phyloP scores from a whole-genome alignment of 164 flowering plant genomes.

The Chimonanthus salicifolius region DNA sequence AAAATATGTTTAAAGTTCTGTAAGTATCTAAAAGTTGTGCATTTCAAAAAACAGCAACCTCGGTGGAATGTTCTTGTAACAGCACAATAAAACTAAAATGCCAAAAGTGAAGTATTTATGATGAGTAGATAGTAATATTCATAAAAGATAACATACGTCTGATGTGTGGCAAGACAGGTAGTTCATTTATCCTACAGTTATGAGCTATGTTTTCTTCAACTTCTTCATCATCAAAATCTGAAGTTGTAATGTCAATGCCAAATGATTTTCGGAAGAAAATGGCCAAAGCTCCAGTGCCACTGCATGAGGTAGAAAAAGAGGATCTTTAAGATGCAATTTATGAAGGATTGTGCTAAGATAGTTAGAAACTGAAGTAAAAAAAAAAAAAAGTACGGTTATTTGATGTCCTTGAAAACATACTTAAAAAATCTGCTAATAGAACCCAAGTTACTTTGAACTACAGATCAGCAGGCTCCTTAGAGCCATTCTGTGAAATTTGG shows the following conservation, averaged over 20 bases:
- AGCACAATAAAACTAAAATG: neutral
- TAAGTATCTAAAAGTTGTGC: neutral
- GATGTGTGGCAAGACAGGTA: conserved; percentile 72
- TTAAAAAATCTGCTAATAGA: neutral
- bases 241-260: conserved; percentile 78
- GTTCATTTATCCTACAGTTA: conserved; percentile 68
- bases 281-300: conserved; percentile 98
- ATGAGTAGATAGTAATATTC: neutral
- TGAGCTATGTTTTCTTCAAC: conserved; percentile 84
- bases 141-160: conserved; percentile 50
- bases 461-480: neutral
- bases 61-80: neutral
- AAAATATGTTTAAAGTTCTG: neutral
- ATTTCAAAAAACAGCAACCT: neutral
- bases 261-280: conserved; percentile 63
- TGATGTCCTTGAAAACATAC: neutral
- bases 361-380: neutral
- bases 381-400: too few species aligned
- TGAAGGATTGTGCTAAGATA: neutral
- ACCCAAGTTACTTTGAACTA: neutral
- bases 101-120: neutral
- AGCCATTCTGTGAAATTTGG: neutral
- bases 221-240: conserved; percentile 83
- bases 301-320: conserved; percentile 24
- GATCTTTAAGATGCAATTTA: neutral